Conservation (phyloP, 805 yeast genomes). For the Ogataea pilisensis region DNA sequence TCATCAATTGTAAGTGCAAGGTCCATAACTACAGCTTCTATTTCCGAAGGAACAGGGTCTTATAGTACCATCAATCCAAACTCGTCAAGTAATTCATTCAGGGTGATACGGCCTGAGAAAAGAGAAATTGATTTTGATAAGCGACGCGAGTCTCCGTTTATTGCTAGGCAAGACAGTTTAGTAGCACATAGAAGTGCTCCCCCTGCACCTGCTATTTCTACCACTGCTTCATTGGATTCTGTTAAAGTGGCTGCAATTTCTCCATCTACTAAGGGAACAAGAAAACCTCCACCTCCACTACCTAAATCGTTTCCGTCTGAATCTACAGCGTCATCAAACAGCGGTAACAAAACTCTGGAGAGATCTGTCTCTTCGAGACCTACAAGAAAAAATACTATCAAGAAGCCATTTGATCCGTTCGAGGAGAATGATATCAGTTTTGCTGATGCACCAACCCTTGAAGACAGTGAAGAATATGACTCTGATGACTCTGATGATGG, state of each 20-base stretch:
- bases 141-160: conserved; percentile 69
- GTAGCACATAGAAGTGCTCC: conserved; percentile 73
- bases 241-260: conserved; percentile 4
- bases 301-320: conserved; percentile 7
- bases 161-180: conserved; percentile 38
- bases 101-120: conserved; percentile 61
- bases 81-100: conserved; percentile 42
- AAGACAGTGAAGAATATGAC: conserved; percentile 27
- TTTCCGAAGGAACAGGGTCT: conserved; percentile 7
- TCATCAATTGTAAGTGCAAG: conserved; percentile 26
- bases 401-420: conserved; percentile 43
- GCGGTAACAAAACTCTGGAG: not conserved
- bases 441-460: conserved; percentile 63
- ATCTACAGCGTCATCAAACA: too few species aligned
- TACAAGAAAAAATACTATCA: conserved; percentile 6
- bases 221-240: conserved; percentile 35
- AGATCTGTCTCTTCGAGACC: conserved; percentile 7
- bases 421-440: conserved; percentile 70
- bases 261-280: conserved; percentile 7
- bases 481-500: conserved; percentile 51
- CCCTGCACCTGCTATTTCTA: conserved; percentile 61
- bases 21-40: conserved; percentile 26
- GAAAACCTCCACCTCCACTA: conserved; percentile 26
- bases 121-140: conserved; percentile 80
- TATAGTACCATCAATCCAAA: conserved; percentile 6